Conservation (phyloP, 1,139 yeast genomes). For the Geotrichum bryndzae region DNA sequence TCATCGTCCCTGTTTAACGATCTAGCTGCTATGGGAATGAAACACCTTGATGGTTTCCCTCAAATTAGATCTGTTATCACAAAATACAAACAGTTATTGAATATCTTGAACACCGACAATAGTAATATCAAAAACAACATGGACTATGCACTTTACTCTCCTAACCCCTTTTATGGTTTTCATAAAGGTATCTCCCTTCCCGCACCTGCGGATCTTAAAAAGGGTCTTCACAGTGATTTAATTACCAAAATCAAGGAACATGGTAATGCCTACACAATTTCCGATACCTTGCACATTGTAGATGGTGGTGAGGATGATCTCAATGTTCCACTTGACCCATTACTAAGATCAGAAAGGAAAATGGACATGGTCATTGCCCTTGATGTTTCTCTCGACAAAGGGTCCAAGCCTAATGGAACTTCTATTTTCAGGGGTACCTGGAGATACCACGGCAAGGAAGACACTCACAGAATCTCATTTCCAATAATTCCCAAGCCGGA, state of each 20-base stretch:
- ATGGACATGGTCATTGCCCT: conserved; percentile 73
- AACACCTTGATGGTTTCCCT: conserved; percentile 14
- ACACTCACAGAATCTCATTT: conserved; percentile 57
- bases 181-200: conserved; percentile 8
- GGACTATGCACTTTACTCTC: conserved; percentile 23
- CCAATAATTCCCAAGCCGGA: conserved; percentile 66
- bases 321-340: conserved; percentile 71
- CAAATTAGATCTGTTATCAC: conserved; percentile 12
- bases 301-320: conserved; percentile 87
- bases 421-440: conserved; percentile 21
- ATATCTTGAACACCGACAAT: conserved; percentile 9
- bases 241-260: conserved; percentile 32
- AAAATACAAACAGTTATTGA: conserved; percentile 10
- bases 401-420: conserved; percentile 24
- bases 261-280: conserved; percentile 26
- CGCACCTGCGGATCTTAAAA: conserved; percentile 9
- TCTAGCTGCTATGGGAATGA: conserved; percentile 31
- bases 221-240: background rate
- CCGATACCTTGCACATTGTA: conserved; percentile 46
- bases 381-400: conserved; percentile 39
- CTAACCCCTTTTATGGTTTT: conserved; percentile 20
- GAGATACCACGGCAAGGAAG: conserved; percentile 30
- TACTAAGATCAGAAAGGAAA: conserved; percentile 59
- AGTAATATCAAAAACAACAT: conserved; percentile 15
- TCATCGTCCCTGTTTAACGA: conserved; percentile 72